Evolutionary conservation across 305 asterid species (phyloP).

Genomic region (Solanum hybrid): DNA sequence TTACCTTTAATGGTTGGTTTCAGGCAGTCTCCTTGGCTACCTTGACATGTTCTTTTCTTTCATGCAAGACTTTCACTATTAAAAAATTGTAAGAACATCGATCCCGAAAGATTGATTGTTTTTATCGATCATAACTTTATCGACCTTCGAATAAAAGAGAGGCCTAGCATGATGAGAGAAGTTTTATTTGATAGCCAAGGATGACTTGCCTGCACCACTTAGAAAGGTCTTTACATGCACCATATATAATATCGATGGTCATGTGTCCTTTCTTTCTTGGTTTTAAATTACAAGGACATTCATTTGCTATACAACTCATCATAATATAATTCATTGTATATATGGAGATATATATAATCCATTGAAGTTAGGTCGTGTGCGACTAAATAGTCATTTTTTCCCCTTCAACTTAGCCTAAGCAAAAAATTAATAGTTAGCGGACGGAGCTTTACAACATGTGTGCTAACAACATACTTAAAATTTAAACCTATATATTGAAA

Average conservation of each 20-base stretch:
- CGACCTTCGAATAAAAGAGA: too few species aligned
- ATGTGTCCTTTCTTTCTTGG: slow-evolving; percentile 9
- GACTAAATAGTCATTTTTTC: not conserved
- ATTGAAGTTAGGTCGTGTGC: not conserved
- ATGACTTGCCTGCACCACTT: slow-evolving; percentile 42
- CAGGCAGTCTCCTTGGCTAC: not conserved
- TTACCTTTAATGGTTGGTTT: not conserved
- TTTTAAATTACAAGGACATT: not conserved
- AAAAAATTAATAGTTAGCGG: too few species aligned
- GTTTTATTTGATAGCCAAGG: not conserved
- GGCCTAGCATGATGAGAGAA: too few species aligned
- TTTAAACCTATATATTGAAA: not conserved
- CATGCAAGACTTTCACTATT: not conserved
- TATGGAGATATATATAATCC: not conserved
- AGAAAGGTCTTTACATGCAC: not conserved
- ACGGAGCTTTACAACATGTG: not conserved
- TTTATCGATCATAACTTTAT: too few species aligned
- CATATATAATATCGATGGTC: not conserved
- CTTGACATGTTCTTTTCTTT: not conserved
- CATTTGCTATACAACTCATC: not conserved
- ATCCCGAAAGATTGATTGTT: too few species aligned
- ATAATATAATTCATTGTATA: not conserved
- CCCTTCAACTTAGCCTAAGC: too few species aligned
- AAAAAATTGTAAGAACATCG: not conserved
- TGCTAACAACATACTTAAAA: not conserved